Evolutionary conservation across 805 yeast genomes (phyloP).

Genomic region (Yamadazyma tumulicola): DNA sequence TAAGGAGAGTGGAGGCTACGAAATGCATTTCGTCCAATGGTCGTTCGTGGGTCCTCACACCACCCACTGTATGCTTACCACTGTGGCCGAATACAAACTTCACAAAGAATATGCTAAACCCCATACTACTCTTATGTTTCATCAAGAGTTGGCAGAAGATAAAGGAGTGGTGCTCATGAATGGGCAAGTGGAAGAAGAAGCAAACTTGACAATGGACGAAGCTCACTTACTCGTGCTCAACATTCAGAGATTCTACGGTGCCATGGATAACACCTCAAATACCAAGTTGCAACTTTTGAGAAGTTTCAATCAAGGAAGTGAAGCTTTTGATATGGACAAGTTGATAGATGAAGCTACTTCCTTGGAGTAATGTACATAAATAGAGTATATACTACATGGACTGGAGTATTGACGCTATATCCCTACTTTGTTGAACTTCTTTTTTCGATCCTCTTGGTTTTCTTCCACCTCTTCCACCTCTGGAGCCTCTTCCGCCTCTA

Average conservation of each 20-base stretch:
- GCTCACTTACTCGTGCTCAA: conserved; percentile 75
- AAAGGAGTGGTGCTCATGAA: conserved; percentile 78
- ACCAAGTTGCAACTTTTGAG: conserved; percentile 56
- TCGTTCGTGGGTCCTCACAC: conserved; percentile 79
- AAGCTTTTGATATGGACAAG: conserved; percentile 60
- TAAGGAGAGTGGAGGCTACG: conserved; percentile 53
- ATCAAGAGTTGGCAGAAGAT: conserved; percentile 62
- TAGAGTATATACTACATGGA: conserved; percentile 10
- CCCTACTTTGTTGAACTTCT: not conserved
- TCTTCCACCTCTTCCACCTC: conserved; percentile 1
- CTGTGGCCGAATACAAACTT: conserved; percentile 85
- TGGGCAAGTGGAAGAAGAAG: conserved; percentile 73
- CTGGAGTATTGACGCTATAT: conserved; percentile 6
- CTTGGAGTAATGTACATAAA: conserved; percentile 40
- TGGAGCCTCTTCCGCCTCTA: conserved; percentile 1
- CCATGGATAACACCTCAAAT: conserved; percentile 37
- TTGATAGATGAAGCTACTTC: conserved; percentile 74
- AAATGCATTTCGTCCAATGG: conserved; percentile 95
- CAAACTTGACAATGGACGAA: conserved; percentile 64
- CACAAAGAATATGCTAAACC: conserved; percentile 93
- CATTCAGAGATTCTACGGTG: conserved; percentile 82
- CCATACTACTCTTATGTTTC: conserved; percentile 87
- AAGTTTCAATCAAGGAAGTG: conserved; percentile 68
- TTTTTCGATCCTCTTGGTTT: not conserved
- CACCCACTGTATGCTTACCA: conserved; percentile 84